A percentile compares a stretch with the other conserved stretches of the same genome.
These are phyloP conservation scores for Talaromyces proteolyticus DNA, from an alignment of 495 filamentous ascomycete genomes.

Conservation along the genomic window DNA sequence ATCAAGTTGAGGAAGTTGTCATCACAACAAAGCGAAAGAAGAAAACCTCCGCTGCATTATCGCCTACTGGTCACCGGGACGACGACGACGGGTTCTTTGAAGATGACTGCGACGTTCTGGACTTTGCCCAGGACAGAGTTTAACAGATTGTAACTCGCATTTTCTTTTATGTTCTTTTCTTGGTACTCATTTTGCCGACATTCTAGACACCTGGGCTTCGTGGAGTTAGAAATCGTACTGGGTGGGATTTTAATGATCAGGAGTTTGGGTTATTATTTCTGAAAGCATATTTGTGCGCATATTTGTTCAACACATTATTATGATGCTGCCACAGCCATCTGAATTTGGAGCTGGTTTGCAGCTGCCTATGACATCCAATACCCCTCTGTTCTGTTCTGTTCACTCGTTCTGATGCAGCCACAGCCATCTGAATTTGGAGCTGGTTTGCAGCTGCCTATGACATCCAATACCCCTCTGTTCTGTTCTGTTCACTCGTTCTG, in stretches of 20 bases:
- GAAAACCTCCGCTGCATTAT: constrained; percentile 18
- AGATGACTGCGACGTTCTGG: constrained; percentile 87
- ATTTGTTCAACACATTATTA: constrained; percentile 6
- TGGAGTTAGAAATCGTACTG: background rate
- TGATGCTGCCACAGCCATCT: too few species aligned
- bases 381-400: too few species aligned
- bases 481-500: too few species aligned
- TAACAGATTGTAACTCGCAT: constrained; percentile 23
- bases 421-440: too few species aligned
- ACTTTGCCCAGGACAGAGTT: constrained; percentile 82
- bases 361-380: too few species aligned
- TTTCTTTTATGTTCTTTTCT: constrained; percentile 7
- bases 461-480: background rate
- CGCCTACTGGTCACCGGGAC: constrained; percentile 16
- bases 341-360: too few species aligned
- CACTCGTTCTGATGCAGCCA: too few species aligned
- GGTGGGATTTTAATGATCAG: background rate
- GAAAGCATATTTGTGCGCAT: background rate
- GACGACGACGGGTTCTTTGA: constrained; percentile 87
- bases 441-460: too few species aligned
- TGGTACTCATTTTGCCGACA: constrained; percentile 6
- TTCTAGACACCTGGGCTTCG: constrained; percentile 12
- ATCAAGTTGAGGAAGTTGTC: constrained; percentile 70
- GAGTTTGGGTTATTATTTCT: background rate
- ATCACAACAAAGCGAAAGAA: constrained; percentile 71